These are phyloP conservation scores for Fulvia fulva DNA, from an alignment of 2,329 filamentous ascomycete species.

Conservation along the genomic window DNA sequence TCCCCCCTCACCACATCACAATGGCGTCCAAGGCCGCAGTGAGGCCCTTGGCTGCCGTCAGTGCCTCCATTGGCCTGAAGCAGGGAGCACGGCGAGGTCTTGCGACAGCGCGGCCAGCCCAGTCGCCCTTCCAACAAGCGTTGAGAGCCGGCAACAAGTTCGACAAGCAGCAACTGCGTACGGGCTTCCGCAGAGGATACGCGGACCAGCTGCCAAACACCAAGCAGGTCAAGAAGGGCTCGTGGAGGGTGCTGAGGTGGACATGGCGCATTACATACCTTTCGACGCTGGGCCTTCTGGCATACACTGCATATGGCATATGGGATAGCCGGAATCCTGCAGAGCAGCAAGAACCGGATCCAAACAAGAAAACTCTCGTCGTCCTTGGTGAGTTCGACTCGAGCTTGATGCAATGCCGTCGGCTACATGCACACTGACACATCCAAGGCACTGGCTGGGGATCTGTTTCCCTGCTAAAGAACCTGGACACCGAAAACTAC, in stretches of 20 bases:
- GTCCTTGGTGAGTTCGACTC: slow-evolving; percentile 66
- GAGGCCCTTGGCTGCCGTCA: slow-evolving; percentile 26
- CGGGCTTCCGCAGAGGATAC: slow-evolving; percentile 30
- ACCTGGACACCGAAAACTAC: slow-evolving; percentile 98
- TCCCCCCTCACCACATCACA: neutral
- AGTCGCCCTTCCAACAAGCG: slow-evolving; percentile 19
- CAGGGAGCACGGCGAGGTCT: slow-evolving; percentile 21
- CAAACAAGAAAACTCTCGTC: slow-evolving; percentile 93
- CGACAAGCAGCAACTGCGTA: slow-evolving; percentile 17
- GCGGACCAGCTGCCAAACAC: slow-evolving; percentile 30
- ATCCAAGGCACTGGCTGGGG: slow-evolving; percentile 86
- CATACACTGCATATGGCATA: slow-evolving; percentile 73
- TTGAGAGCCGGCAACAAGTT: slow-evolving; percentile 15
- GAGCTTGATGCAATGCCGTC: neutral
- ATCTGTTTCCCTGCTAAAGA: slow-evolving; percentile 93
- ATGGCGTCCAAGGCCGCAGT: slow-evolving; percentile 27
- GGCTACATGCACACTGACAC: slow-evolving; percentile 8
- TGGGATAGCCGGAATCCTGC: slow-evolving; percentile 77
- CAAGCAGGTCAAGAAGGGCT: slow-evolving; percentile 46
- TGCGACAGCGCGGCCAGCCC: slow-evolving; percentile 18
- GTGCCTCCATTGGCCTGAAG: slow-evolving; percentile 23
- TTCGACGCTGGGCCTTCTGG: slow-evolving; percentile 64
- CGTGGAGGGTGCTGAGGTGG: slow-evolving; percentile 70
- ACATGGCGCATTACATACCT: slow-evolving; percentile 80
- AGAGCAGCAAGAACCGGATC: slow-evolving; percentile 74